Evolutionary conservation across 148 eudicot species (phyloP).

Genomic region (Dysphania ambrosioides): DNA sequence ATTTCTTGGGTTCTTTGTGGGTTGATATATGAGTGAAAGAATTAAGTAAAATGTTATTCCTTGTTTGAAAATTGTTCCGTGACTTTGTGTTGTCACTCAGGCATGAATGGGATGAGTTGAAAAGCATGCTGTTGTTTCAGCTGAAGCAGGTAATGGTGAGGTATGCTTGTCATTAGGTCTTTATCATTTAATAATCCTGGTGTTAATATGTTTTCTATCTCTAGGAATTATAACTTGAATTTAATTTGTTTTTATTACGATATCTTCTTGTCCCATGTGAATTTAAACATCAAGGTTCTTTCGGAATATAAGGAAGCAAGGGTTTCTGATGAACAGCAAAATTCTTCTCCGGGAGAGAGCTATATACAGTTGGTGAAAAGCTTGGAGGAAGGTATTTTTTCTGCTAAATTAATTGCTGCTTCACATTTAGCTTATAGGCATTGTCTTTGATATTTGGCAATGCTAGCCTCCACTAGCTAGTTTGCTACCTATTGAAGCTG

Average conservation of each 20-base stretch:
- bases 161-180: constrained; percentile 40
- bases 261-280: constrained; percentile 11
- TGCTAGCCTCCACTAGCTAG: not conserved
- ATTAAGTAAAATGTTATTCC: not conserved
- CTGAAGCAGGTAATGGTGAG: constrained; percentile 61
- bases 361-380: constrained; percentile 55
- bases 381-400: constrained; percentile 78
- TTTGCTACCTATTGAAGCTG: constrained; percentile 2
- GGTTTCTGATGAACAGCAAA: constrained; percentile 50
- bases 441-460: not conserved
- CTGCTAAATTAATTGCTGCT: not conserved
- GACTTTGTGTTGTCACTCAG: constrained; percentile 38
- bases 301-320: constrained; percentile 67
- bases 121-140: constrained; percentile 62
- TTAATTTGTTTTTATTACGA: constrained; percentile 1
- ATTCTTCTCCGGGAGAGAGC: constrained; percentile 57
- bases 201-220: constrained; percentile 1
- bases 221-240: constrained; percentile 3
- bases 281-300: constrained; percentile 51
- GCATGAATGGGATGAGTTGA: constrained; percentile 79
- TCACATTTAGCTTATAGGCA: not conserved
- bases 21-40: no score
- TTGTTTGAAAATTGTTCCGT: constrained; percentile 16
- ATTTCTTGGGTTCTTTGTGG: no score
- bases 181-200: not conserved